Evolutionary conservation across 495 filamentous ascomycete genomes (phyloP), one percentile per base, ranked within the genome.

Genomic region (Hypomontagnella monticulosa): DNA sequence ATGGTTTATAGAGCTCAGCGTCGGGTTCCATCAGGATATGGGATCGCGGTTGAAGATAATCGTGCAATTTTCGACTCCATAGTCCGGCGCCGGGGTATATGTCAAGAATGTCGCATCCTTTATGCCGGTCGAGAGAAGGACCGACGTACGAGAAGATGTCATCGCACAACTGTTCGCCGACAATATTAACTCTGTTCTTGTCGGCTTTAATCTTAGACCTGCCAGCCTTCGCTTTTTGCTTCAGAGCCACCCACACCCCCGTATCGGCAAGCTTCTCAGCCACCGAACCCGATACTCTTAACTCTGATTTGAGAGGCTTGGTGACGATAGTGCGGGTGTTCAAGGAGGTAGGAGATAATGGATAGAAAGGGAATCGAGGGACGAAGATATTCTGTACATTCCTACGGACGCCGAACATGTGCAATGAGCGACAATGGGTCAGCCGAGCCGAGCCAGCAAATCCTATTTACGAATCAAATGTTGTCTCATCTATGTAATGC

Each of bases 11-110:
- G 6, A 75, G 23, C 0, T 75, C 56, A 0, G 76, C 58, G 43
- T 87, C 80, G 1, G 87, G 87, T 62, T 96, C 92, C 58, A 97
- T 73, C 48, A 98, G 78, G 30, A 97, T 75, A 80, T 98, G 94
- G 0, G 83, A 86, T 44, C 89, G 85, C 14, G 94, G 94, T 65
- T 89, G 75, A 32, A 98, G 77, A 36, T 81, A 77, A 1, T 92
- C 83, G 69, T 96, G 87, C 4, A 97, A 69, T 66, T 89, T 91
- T 4, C 80, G 77, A 7, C 93, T 97, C 81, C 86, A 91, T 6
- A 94, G 32, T 11, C 92, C 91, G 16, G 72, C 66, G 19, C 91
- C 91, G 0, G 94, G 94, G 78, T 91, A 90, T 37, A 97, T 77
- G 70, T 98, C 94, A 63, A 98, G 79, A 51, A 98, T 83, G 62